Evolutionary conservation across 345 rosid species (phyloP).

Genomic region (Eucalyptus albens): DNA sequence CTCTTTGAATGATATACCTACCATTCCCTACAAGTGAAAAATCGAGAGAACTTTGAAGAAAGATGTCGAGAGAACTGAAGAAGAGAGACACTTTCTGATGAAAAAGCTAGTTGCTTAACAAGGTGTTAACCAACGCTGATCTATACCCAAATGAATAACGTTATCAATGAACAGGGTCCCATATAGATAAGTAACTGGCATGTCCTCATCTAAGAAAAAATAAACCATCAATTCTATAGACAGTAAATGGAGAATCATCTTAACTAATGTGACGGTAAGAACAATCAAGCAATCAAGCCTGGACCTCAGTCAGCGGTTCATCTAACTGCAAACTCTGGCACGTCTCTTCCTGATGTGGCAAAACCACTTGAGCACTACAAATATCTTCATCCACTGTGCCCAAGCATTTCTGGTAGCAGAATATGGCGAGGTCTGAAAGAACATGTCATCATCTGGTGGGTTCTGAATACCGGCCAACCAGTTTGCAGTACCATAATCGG

Average conservation of each 20-base stretch:
- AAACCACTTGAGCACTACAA: not conserved
- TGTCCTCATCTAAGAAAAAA: not conserved
- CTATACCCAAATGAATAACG: no score
- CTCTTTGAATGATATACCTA: not conserved
- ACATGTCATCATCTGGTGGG: no score
- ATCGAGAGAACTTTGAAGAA: not conserved
- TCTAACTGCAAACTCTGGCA: not conserved
- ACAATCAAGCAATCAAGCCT: not conserved
- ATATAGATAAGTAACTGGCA: not conserved
- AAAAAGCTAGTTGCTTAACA: no score
- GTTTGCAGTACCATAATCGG: no score
- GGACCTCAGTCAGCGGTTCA: not conserved
- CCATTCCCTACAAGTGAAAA: not conserved
- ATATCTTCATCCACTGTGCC: accelerated
- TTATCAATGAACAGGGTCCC: no score
- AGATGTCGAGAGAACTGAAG: not conserved
- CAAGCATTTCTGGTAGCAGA: no score
- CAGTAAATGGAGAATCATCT: not conserved
- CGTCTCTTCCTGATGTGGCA: not conserved
- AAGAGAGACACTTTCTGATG: not conserved
- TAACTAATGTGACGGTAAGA: not conserved
- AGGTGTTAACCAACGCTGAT: accelerated
- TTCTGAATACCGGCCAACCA: not conserved
- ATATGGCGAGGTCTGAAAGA: no score
- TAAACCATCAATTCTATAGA: accelerated